phyloP scores from a whole-genome alignment of 164 flowering plant genomes.

The Tinospora cordifolia region DNA sequence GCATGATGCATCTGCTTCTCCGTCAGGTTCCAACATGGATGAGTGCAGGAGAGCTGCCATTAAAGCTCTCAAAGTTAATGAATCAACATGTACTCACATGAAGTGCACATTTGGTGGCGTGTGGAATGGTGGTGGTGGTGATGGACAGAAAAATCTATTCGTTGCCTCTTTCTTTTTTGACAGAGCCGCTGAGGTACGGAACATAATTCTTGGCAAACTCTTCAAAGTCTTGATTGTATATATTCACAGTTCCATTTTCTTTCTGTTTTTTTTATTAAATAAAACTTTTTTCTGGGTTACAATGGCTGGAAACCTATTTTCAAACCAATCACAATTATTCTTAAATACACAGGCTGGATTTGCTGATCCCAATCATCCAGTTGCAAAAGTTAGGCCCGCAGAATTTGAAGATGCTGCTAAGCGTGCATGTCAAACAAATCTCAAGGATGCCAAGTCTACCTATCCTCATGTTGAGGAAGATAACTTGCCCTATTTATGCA shows the following conservation, averaged over 20 bases:
- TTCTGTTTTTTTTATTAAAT: too few relatives aligned
- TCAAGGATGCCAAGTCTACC: slow-evolving; percentile 29
- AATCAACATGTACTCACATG: slow-evolving; percentile 81
- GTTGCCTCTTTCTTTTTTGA: slow-evolving; percentile 98
- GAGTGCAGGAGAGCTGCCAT: slow-evolving; percentile 50
- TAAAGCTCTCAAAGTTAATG: slow-evolving; percentile 71
- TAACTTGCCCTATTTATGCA: slow-evolving; percentile 43
- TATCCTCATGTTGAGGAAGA: slow-evolving; percentile 28
- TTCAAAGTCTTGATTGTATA: not conserved
- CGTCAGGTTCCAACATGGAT: slow-evolving; percentile 54
- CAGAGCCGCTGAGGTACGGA: slow-evolving; percentile 87
- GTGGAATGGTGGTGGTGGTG: slow-evolving; percentile 99
- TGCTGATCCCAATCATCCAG: slow-evolving; percentile 28
- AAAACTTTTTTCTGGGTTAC: not conserved
- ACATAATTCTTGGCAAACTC: slow-evolving; percentile 2
- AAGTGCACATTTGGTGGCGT: slow-evolving; percentile 95
- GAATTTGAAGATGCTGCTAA: slow-evolving; percentile 47
- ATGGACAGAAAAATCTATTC: slow-evolving; percentile 83
- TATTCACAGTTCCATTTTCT: slow-evolving; percentile 5
- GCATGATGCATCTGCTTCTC: slow-evolving; percentile 42
- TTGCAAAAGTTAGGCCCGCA: slow-evolving; percentile 39
- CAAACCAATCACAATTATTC: not conserved
- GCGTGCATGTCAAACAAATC: slow-evolving; percentile 33
- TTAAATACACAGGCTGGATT: slow-evolving; percentile 58
- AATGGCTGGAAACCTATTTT: not conserved